Percentiles rank a stretch among this genome's conserved stretches.
Evolutionary conservation across 805 yeast species (phyloP).

Genomic region (Gaillardinia entomophila): DNA sequence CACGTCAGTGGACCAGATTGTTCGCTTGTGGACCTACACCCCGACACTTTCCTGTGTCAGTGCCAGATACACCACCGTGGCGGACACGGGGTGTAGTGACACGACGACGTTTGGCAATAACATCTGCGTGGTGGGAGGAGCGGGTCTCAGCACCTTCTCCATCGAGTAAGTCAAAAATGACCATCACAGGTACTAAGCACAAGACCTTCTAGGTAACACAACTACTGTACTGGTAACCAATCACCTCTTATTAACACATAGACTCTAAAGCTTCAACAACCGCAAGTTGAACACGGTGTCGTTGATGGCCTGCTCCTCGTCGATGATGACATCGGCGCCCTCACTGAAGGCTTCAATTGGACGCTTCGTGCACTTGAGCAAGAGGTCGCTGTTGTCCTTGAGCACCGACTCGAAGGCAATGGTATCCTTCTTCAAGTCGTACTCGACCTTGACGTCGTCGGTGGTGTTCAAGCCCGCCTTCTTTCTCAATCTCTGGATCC

Average conservation of each 20-base stretch:
- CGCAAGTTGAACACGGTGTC: slow-evolving; percentile 76
- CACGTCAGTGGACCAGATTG: slow-evolving; percentile 79
- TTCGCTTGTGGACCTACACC: slow-evolving; percentile 56
- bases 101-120: slow-evolving; percentile 20
- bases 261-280: slow-evolving; percentile 65
- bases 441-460: slow-evolving; percentile 89
- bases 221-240: neutral
- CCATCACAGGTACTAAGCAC: no score
- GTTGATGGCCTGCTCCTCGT: slow-evolving; percentile 76
- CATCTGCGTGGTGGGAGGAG: slow-evolving; percentile 63
- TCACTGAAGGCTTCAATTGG: slow-evolving; percentile 47
- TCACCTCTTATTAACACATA: no score
- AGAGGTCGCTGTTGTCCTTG: slow-evolving; percentile 56
- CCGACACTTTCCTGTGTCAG: slow-evolving; percentile 22
- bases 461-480: slow-evolving; percentile 92
- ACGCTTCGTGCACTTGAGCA: slow-evolving; percentile 71
- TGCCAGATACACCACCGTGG: slow-evolving; percentile 67
- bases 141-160: slow-evolving; percentile 70
- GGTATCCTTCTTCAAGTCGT: slow-evolving; percentile 60
- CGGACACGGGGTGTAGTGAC: slow-evolving; percentile 82
- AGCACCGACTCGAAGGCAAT: slow-evolving; percentile 60
- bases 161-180: no score
- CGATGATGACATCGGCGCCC: slow-evolving; percentile 57
- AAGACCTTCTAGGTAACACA: neutral
- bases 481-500: slow-evolving; percentile 96